Evolutionary conservation across 495 filamentous ascomycete genomes (phyloP).

Genomic region (Mytilinidion resinicola): DNA sequence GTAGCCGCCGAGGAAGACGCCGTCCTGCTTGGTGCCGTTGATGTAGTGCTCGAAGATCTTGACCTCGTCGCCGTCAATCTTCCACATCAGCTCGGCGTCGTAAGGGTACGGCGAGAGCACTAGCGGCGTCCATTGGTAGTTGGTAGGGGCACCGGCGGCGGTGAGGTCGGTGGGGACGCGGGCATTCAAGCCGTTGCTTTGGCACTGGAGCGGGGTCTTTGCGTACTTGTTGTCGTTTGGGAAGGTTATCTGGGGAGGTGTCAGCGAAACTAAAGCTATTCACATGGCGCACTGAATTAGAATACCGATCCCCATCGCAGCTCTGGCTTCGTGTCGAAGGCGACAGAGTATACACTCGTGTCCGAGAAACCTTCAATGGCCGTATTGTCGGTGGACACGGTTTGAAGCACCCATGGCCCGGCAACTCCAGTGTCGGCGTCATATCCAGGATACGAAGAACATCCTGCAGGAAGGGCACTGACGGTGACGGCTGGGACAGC

Average conservation of each 20-base stretch:
- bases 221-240: slow-evolving; percentile 4
- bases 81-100: slow-evolving; percentile 29
- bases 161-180: slow-evolving; percentile 4
- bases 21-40: slow-evolving; percentile 30
- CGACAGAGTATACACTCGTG: slow-evolving; percentile 25
- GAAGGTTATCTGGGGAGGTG: slow-evolving; percentile 5
- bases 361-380: slow-evolving; percentile 32
- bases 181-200: neutral
- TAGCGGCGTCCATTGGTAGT: slow-evolving; percentile 24
- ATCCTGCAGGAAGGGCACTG: slow-evolving; percentile 24
- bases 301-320: slow-evolving; percentile 31
- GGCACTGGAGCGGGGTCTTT: slow-evolving; percentile 4
- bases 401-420: slow-evolving; percentile 29
- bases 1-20: slow-evolving; percentile 20
- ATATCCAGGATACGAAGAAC: slow-evolving; percentile 31
- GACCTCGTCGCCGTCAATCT: slow-evolving; percentile 22
- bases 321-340: slow-evolving; percentile 6
- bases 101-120: slow-evolving; percentile 24
- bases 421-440: slow-evolving; percentile 29
- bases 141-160: slow-evolving; percentile 22
- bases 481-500: slow-evolving; percentile 29
- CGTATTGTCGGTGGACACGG: slow-evolving; percentile 27
- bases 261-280: neutral
- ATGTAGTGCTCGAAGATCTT: slow-evolving; percentile 31
- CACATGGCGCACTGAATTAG: neutral